Percentiles rank a stretch among this genome's conserved stretches.
These are phyloP conservation scores for Chrysanthemum lavandulifolium DNA, from an alignment of 129 eudicot genomes.

Conservation along the genomic window DNA sequence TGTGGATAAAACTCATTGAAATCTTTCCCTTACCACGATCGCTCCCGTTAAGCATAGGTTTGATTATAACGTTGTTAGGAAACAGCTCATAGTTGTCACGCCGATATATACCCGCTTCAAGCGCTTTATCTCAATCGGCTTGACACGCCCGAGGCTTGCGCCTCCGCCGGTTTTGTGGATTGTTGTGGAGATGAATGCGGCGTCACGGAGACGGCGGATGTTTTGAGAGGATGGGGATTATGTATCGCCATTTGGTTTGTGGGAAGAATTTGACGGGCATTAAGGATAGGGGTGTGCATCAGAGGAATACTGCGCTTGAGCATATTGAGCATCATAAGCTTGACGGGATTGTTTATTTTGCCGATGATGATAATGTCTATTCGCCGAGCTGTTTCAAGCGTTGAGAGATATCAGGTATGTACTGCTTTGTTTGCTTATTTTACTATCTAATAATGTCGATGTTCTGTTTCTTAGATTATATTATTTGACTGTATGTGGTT, in stretches of 20 bases:
- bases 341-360: conserved; percentile 93
- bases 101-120: conserved; percentile 79
- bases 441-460: too few species aligned
- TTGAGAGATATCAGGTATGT: conserved; percentile 78
- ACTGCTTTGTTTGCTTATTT: neutral
- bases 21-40: too few species aligned
- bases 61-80: conserved; percentile 39
- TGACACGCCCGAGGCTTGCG: conserved; percentile 67
- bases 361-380: conserved; percentile 91
- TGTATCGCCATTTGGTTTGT: conserved; percentile 87
- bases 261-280: conserved; percentile 57
- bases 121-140: conserved; percentile 67
- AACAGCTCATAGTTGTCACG: conserved; percentile 72
- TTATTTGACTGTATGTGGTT: too few species aligned
- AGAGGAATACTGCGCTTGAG: conserved; percentile 80
- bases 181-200: conserved; percentile 84
- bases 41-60: too few species aligned
- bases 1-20: too few species aligned
- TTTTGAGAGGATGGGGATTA: conserved; percentile 76
- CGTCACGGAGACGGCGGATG: conserved; percentile 77
- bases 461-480: too few species aligned
- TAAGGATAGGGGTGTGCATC: conserved; percentile 97
- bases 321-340: conserved; percentile 88
- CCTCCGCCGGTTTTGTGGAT: conserved; percentile 85
- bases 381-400: conserved; percentile 69